These are phyloP conservation scores for Umbelopsis ramanniana DNA, from an alignment of 192 early-diverging fungal genomes.

Conservation along the genomic window DNA sequence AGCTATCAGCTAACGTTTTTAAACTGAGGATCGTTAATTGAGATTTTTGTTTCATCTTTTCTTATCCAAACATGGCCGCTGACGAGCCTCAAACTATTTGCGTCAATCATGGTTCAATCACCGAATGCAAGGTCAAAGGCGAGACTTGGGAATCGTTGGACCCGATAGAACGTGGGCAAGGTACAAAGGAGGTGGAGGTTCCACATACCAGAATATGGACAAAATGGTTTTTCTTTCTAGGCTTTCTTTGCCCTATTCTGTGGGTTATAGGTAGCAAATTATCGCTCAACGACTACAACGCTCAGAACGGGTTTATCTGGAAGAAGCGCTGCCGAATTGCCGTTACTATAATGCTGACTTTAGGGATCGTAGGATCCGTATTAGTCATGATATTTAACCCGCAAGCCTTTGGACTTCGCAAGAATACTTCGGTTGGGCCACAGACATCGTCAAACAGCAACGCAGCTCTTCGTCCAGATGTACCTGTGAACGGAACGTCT, in stretches of 20 bases:
- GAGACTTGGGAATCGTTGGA: no score
- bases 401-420: constrained; percentile 28
- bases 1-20: not conserved
- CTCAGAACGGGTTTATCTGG: constrained; percentile 17
- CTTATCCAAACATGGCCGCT: not conserved
- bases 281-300: not conserved
- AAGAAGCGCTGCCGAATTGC: constrained; percentile 39
- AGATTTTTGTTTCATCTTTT: not conserved
- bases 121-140: no score
- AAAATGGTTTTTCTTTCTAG: constrained; percentile 29
- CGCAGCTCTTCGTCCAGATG: constrained; percentile 35
- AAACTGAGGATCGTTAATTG: not conserved
- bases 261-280: constrained; percentile 39
- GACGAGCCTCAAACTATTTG: not conserved
- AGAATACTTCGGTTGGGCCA: constrained; percentile 23
- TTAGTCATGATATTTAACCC: constrained; percentile 38
- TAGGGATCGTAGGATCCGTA: constrained; percentile 26
- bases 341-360: constrained; percentile 29
- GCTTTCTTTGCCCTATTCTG: constrained; percentile 30
- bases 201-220: not conserved
- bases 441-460: constrained; percentile 30
- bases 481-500: constrained; percentile 35
- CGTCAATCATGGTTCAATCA: not conserved
- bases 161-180: not conserved
- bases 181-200: not conserved